Conservation (phyloP, 208 protist species). For the Spongospora subterranea region DNA sequence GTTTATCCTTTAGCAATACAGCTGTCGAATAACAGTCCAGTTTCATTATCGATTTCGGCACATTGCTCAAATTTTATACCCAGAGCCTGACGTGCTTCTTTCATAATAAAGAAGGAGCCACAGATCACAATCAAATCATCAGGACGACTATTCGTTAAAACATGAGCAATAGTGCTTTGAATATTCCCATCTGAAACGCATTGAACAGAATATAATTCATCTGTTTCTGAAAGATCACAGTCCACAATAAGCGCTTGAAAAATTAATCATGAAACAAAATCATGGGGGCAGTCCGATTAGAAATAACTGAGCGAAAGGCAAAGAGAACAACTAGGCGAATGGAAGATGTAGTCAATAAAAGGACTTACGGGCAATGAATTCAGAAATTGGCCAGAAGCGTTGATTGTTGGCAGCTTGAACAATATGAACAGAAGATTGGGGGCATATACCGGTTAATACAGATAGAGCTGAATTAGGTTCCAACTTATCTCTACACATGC, state of each 20-base stretch:
- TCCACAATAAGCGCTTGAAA: too few species aligned
- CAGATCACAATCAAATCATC: slow-evolving; percentile 31
- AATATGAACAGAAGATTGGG: neutral
- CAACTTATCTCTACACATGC: slow-evolving; percentile 13
- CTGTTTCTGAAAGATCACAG: slow-evolving; percentile 3
- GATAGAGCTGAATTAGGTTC: neutral
- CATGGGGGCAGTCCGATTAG: too few species aligned
- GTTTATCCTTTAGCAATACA: neutral
- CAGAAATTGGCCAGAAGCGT: neutral
- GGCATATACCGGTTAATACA: neutral
- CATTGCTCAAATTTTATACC: neutral
- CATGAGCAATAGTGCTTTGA: neutral
- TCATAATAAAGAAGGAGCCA: slow-evolving; percentile 41
- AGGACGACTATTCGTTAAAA: neutral
- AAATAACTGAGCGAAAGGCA: too few species aligned
- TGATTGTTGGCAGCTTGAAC: neutral
- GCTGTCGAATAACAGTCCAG: neutral
- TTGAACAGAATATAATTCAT: neutral
- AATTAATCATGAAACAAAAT: too few species aligned
- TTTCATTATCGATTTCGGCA: neutral
- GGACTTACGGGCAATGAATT: neutral
- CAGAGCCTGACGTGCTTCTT: neutral
- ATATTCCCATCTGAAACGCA: neutral
- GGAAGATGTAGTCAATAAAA: neutral
- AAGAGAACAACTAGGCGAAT: too few species aligned